These are phyloP conservation scores for Edaphochlamys debaryana DNA, from an alignment of 139 green algal species.

Conservation along the genomic window DNA sequence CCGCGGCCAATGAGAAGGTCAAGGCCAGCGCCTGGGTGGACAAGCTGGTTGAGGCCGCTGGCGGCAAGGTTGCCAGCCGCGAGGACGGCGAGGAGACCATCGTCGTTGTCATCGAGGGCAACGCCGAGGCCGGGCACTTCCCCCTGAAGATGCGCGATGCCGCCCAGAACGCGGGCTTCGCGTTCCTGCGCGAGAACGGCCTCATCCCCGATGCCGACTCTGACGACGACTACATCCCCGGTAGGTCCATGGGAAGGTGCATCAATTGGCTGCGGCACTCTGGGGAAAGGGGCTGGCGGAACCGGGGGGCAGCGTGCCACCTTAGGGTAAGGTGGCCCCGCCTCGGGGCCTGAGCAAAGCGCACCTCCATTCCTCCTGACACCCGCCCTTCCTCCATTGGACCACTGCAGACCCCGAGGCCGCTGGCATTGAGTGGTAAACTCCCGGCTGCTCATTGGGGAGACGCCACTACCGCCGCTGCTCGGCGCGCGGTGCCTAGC, in stretches of 20 bases:
- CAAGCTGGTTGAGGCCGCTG: slow-evolving; percentile 42
- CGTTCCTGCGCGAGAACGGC: slow-evolving; percentile 75
- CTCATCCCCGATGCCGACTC: slow-evolving; percentile 70
- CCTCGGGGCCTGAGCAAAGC: too few species aligned
- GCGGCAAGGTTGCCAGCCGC: slow-evolving; percentile 40
- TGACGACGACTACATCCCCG: slow-evolving; percentile 74
- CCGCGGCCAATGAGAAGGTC: slow-evolving; percentile 59
- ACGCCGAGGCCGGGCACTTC: slow-evolving; percentile 68
- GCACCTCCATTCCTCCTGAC: too few species aligned
- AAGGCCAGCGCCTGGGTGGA: slow-evolving; percentile 63
- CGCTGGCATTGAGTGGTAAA: slow-evolving; percentile 70
- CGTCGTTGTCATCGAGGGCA: slow-evolving; percentile 53
- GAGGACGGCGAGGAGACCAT: slow-evolving; percentile 66
- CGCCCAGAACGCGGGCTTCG: slow-evolving; percentile 65
- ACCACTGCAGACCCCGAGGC: slow-evolving; percentile 57
- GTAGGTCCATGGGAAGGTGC: too few species aligned
- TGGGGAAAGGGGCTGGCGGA: slow-evolving; percentile 47
- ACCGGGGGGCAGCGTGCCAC: neutral
- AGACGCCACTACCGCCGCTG: neutral
- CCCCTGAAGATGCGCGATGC: slow-evolving; percentile 83
- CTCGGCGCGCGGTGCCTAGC: too few species aligned
- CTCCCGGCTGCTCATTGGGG: too few species aligned
- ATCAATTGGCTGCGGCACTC: slow-evolving; percentile 59
- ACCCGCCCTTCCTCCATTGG: too few species aligned
- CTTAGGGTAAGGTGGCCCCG: too few species aligned